Percentiles rank a stretch among this genome's conserved stretches.
Evolutionary conservation across 306 rosid genomes (phyloP).

Genomic region (Citrullus mucosospermus): DNA sequence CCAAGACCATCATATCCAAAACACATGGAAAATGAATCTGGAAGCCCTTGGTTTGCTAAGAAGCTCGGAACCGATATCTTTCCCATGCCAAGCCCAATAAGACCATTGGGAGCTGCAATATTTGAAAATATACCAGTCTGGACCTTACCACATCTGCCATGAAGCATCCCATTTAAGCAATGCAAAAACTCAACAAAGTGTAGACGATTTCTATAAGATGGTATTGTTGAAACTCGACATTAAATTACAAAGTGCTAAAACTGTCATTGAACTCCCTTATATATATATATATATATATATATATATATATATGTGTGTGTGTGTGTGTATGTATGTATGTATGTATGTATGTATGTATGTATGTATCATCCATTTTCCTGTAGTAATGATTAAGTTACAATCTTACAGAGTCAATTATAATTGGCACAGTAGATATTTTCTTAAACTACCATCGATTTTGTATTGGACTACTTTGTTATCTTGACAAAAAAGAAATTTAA

Average conservation of each 20-base stretch:
- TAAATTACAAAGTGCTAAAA: too few species aligned
- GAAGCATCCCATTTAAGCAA: constrained; percentile 2
- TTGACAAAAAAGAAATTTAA: neutral
- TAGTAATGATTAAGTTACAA: neutral
- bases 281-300: too few species aligned
- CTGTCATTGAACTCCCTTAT: neutral
- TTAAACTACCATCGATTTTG: neutral
- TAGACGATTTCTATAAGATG: neutral
- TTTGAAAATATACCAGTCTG: constrained; percentile 59
- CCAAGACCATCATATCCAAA: constrained; percentile 50
- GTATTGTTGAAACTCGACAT: neutral
- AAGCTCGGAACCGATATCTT: constrained; percentile 59
- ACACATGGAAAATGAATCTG: constrained; percentile 84
- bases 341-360: too few species aligned
- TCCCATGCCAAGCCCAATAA: constrained; percentile 70
- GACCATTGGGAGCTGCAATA: constrained; percentile 70
- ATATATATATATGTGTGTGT: too few species aligned
- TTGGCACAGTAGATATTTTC: neutral
- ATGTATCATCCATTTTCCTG: too few species aligned
- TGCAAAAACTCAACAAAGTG: neutral
- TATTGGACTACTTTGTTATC: neutral
- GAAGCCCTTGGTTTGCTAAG: constrained; percentile 44
- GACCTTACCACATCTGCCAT: constrained; percentile 68
- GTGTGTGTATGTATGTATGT: too few species aligned
- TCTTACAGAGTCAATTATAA: neutral